Evolutionary conservation across 495 filamentous ascomycete species (phyloP).

Genomic region (Neurospora sp.): DNA sequence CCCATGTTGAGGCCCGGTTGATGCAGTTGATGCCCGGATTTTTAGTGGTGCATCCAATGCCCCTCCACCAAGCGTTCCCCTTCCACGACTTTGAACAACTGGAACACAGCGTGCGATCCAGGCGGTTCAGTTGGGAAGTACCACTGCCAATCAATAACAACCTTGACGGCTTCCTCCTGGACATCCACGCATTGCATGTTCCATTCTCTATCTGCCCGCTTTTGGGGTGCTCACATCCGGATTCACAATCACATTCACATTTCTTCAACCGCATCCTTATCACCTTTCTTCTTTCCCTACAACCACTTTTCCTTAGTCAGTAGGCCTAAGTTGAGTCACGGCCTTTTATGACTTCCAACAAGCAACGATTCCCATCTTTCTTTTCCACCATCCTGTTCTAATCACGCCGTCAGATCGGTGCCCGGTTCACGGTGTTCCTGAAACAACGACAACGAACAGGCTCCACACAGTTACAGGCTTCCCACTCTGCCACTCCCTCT

Average conservation of each 20-base stretch:
- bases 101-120: background rate
- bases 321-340: background rate
- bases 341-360: background rate
- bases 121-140: background rate
- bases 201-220: background rate
- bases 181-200: background rate
- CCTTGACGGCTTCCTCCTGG: background rate
- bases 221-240: background rate
- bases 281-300: background rate
- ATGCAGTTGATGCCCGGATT: background rate
- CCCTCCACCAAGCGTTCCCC: background rate
- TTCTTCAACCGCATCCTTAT: background rate
- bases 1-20: background rate
- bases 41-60: background rate
- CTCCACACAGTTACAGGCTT: background rate
- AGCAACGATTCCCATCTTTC: background rate
- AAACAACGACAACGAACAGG: background rate
- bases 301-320: background rate
- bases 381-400: background rate
- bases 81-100: background rate
- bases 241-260: background rate
- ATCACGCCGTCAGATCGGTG: background rate
- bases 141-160: background rate
- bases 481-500: background rate
- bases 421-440: background rate